phyloP scores from a whole-genome alignment of 495 filamentous ascomycete species.

The Viridothelium virens region DNA sequence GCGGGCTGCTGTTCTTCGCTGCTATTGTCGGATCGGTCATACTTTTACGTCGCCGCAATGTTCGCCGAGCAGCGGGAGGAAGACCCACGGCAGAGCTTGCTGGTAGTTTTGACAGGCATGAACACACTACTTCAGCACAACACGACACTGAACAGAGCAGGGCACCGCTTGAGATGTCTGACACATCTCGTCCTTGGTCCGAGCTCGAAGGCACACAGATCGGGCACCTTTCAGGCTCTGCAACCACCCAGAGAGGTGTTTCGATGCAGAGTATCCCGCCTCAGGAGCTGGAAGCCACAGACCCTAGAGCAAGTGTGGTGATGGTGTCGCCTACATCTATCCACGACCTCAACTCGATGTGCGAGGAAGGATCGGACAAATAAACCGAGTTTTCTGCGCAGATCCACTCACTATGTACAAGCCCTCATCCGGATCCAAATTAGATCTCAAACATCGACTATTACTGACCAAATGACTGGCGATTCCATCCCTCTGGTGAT shows the following conservation, averaged over 20 bases:
- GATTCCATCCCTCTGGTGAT: no score
- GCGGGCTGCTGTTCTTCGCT: background rate
- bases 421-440: background rate
- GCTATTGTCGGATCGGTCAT: background rate
- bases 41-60: background rate
- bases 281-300: background rate
- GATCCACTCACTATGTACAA: background rate
- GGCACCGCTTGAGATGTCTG: background rate
- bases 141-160: background rate
- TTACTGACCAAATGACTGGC: no score
- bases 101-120: background rate
- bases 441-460: no score
- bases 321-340: background rate
- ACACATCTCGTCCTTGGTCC: background rate
- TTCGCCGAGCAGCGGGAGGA: background rate
- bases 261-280: background rate
- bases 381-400: background rate
- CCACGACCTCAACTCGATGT: background rate
- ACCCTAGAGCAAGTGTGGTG: background rate
- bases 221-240: background rate
- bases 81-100: background rate
- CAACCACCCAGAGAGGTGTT: no score
- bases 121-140: background rate
- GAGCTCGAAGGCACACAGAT: background rate
- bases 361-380: background rate